phyloP scores from a whole-genome alignment of 805 yeast genomes.

The Myxozyma neotropica region DNA sequence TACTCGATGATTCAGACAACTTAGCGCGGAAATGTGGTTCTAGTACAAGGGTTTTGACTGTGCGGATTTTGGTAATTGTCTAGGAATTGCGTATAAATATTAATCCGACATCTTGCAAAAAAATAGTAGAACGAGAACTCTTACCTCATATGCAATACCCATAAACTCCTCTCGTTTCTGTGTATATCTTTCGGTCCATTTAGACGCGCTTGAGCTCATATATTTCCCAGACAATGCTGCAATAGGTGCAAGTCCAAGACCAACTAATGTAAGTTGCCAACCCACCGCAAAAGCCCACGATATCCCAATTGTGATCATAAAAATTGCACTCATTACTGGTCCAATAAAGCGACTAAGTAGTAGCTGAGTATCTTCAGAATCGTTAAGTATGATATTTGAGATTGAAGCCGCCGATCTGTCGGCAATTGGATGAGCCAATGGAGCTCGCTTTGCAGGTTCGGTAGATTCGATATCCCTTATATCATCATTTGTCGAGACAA shows the following conservation, averaged over 20 bases:
- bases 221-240: slow-evolving; percentile 54
- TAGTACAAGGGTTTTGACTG: slow-evolving; percentile 62
- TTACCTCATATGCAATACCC: slow-evolving; percentile 45
- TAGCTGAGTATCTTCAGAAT: slow-evolving; percentile 72
- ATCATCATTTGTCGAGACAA: neutral
- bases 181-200: slow-evolving; percentile 64
- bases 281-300: slow-evolving; percentile 79
- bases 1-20: slow-evolving; percentile 38
- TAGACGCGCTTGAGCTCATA: slow-evolving; percentile 56
- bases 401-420: slow-evolving; percentile 6
- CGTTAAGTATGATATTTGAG: slow-evolving; percentile 72
- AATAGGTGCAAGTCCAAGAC: slow-evolving; percentile 72
- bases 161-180: slow-evolving; percentile 58
- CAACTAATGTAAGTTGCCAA: slow-evolving; percentile 86
- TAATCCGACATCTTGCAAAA: too few species aligned
- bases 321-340: slow-evolving; percentile 54
- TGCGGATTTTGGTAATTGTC: slow-evolving; percentile 48
- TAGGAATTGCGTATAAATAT: neutral
- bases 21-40: slow-evolving; percentile 50
- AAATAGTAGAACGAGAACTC: too few species aligned
- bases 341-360: slow-evolving; percentile 66
- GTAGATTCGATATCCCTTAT: neutral
- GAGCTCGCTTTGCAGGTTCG: neutral
- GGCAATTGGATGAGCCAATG: neutral
- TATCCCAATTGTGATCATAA: slow-evolving; percentile 61